A percentile compares a stretch with the other conserved stretches of the same genome.
Evolutionary conservation across 352 stramenopile genomes (phyloP).

Genomic region (Globisporangium perplexum): DNA sequence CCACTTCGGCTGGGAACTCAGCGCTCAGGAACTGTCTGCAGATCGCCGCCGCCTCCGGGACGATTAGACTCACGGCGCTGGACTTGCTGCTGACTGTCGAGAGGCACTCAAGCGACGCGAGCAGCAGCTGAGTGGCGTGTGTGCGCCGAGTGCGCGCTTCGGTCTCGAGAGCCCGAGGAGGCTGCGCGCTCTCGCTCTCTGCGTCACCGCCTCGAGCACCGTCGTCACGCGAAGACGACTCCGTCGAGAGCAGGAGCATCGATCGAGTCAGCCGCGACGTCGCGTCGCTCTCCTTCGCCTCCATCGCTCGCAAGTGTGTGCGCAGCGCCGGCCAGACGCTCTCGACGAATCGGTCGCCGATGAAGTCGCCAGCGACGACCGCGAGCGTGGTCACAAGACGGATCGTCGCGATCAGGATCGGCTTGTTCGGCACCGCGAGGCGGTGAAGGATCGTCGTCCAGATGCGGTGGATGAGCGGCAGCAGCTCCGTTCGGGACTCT

Average conservation of each 20-base stretch:
- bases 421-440: slow-evolving; percentile 43
- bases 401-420: slow-evolving; percentile 55
- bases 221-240: background rate
- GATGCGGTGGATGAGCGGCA: slow-evolving; percentile 69
- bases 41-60: slow-evolving; percentile 41
- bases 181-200: slow-evolving; percentile 1
- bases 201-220: background rate
- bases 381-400: slow-evolving; percentile 46
- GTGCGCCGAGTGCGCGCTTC: slow-evolving; percentile 25
- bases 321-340: slow-evolving; percentile 64
- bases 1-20: slow-evolving; percentile 25
- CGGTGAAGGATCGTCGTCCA: slow-evolving; percentile 69
- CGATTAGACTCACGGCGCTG: slow-evolving; percentile 40
- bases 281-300: slow-evolving; percentile 18
- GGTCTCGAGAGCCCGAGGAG: background rate
- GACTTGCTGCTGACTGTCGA: slow-evolving; percentile 36
- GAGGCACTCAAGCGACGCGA: slow-evolving; percentile 58
- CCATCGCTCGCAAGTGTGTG: slow-evolving; percentile 32
- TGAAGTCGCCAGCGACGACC: slow-evolving; percentile 62
- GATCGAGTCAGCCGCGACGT: slow-evolving; percentile 43
- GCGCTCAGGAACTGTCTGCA: slow-evolving; percentile 44
- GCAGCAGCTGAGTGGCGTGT: slow-evolving; percentile 47
- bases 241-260: slow-evolving; percentile 46
- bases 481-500: slow-evolving; percentile 36
- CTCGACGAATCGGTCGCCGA: slow-evolving; percentile 76